These are phyloP conservation scores for Fusarium secorum DNA, from an alignment of 2,329 filamentous ascomycete species.

Conservation along the genomic window DNA sequence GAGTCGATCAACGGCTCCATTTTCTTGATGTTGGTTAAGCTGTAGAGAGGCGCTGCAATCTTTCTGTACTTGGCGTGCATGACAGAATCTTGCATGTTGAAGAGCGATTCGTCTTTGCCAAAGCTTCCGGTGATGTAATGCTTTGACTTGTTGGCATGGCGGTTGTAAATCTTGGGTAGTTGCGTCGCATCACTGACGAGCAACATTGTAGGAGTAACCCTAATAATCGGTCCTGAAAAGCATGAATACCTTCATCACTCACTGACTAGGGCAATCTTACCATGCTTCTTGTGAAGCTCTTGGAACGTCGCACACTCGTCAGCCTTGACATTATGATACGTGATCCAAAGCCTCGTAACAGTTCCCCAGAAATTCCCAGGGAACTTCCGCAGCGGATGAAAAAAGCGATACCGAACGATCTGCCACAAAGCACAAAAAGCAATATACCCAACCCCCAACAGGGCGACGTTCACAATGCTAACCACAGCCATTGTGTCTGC, in stretches of 20 bases:
- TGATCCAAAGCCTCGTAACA: slow-evolving; percentile 35
- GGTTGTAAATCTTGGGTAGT: slow-evolving; percentile 63
- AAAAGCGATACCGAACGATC: slow-evolving; percentile 25
- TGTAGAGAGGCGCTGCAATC: slow-evolving; percentile 62
- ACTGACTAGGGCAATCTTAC: not conserved
- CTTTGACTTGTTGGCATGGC: slow-evolving; percentile 63
- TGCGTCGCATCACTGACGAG: slow-evolving; percentile 53
- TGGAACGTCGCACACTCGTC: slow-evolving; percentile 28
- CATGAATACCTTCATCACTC: not conserved
- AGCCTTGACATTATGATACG: slow-evolving; percentile 33
- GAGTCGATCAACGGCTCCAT: slow-evolving; percentile 65
- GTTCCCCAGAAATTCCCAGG: slow-evolving; percentile 32
- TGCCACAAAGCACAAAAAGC: slow-evolving; percentile 11
- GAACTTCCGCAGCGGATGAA: slow-evolving; percentile 28
- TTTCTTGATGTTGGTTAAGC: slow-evolving; percentile 63
- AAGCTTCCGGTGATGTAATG: slow-evolving; percentile 67
- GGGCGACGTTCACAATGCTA: slow-evolving; percentile 4
- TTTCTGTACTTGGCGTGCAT: slow-evolving; percentile 62
- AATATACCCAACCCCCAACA: slow-evolving; percentile 14
- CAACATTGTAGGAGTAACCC: slow-evolving; percentile 39
- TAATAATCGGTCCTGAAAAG: slow-evolving; percentile 28
- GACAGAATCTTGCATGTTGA: slow-evolving; percentile 64
- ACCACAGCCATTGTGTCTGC: slow-evolving; percentile 11
- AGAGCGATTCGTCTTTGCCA: slow-evolving; percentile 61
- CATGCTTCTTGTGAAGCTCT: slow-evolving; percentile 25